phyloP scores from a whole-genome alignment of 1,139 yeast genomes.

The Suhomyces coccinellae region DNA sequence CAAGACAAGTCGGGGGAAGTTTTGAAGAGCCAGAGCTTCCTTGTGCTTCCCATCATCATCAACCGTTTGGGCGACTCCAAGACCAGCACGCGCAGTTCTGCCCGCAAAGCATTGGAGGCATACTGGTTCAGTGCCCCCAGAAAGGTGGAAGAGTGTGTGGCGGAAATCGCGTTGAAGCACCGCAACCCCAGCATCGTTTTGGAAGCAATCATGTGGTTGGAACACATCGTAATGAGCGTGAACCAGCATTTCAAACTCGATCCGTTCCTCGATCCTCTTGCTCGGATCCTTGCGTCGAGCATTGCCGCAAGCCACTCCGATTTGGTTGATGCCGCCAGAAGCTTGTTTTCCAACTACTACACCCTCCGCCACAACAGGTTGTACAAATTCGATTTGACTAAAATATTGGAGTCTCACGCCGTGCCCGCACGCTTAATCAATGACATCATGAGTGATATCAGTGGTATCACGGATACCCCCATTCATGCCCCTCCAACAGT shows the following conservation, averaged over 20 bases:
- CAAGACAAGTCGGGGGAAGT: slow-evolving; percentile 56
- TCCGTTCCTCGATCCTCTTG: slow-evolving; percentile 29
- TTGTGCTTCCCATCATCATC: slow-evolving; percentile 59
- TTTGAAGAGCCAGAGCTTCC: slow-evolving; percentile 48
- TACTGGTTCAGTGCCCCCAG: slow-evolving; percentile 66
- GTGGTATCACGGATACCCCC: slow-evolving; percentile 8
- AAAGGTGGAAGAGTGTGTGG: slow-evolving; percentile 52
- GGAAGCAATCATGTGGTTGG: slow-evolving; percentile 42
- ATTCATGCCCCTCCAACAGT: not conserved
- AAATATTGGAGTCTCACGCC: slow-evolving; percentile 45
- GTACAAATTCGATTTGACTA: slow-evolving; percentile 47
- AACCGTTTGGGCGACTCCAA: slow-evolving; percentile 53
- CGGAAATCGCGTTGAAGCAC: slow-evolving; percentile 53
- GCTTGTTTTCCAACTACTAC: slow-evolving; percentile 31
- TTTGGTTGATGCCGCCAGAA: slow-evolving; percentile 18
- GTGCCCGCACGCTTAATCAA: slow-evolving; percentile 31
- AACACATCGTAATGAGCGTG: slow-evolving; percentile 30
- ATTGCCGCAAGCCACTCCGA: slow-evolving; percentile 5
- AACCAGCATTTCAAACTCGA: slow-evolving; percentile 36
- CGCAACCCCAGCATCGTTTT: slow-evolving; percentile 40
- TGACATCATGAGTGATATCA: slow-evolving; percentile 34
- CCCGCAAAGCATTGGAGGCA: slow-evolving; percentile 60
- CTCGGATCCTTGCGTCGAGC: slow-evolving; percentile 15
- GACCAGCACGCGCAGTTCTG: slow-evolving; percentile 44
- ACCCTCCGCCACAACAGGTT: slow-evolving; percentile 28